Evolutionary conservation across 208 protist species (phyloP), one percentile per base, ranked within the genome.

Genomic region (Lotmaria passim): DNA sequence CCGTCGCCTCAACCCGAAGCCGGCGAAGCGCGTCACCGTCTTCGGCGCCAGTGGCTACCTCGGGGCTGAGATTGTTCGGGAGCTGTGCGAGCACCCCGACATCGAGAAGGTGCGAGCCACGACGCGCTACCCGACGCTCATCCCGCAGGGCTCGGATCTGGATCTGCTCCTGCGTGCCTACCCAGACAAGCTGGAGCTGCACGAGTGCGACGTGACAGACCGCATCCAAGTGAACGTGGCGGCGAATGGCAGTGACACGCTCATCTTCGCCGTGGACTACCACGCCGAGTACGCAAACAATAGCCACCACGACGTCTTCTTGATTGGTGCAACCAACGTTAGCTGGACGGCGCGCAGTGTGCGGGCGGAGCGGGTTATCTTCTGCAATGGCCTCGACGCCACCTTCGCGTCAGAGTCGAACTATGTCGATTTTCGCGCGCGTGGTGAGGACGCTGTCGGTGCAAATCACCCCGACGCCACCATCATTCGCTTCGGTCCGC

Each of bases 201-300:
- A 97, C 76, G 93, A 95, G 78, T 94, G 90, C 76, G 91, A 97
- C 69, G 91, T 97, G 39, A 94, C 91, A 28, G 93, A 97, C 68
- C 85, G 90, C 41, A 94, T 95, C 77, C 89, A 95, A 65, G 90
- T 97, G 7, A 97, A 97, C 75, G 91, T 94, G 12, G 93, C 93
- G 4, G 65, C 91, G 12, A 95, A 97, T 69, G 93, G 91, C 41
- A 93, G 89, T 69, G 93, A 97, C 73, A 96, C 90, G 23, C 85
- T 97, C 71, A 93, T 97, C 64, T 95, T 96, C 68, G 90, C 93
- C 50, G 75, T 97, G 11, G 91, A 93, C 80, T 95, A 90, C 70
- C 86, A 93, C 79, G 77, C 78, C 61, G 90, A 97, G 78, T 95
- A 97, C 70, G 90, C 90, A 19, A 96, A 97, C 67, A 96, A 97